Evolutionary conservation across 352 stramenopile species (phyloP).

Genomic region (Globisporangium mamillatum): DNA sequence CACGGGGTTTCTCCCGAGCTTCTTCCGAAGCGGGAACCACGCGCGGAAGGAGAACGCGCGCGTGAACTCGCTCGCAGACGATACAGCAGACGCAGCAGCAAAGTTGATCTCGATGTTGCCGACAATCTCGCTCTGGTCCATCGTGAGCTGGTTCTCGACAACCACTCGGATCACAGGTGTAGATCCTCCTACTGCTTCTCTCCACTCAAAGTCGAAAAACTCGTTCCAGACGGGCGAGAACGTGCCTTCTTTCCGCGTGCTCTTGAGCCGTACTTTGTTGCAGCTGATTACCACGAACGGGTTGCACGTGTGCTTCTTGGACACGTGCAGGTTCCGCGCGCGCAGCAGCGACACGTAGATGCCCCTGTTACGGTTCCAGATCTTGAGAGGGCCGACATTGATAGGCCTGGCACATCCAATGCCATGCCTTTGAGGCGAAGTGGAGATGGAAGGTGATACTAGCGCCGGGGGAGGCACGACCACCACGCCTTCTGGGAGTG

Average conservation of each 20-base stretch:
- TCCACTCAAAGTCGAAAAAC: constrained; percentile 74
- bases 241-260: constrained; percentile 63
- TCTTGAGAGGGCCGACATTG: constrained; percentile 22
- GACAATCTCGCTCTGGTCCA: constrained; percentile 64
- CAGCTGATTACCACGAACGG: constrained; percentile 64
- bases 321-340: constrained; percentile 43
- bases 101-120: constrained; percentile 53
- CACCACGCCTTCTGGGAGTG: constrained; percentile 22
- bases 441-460: not conserved
- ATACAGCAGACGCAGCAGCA: not conserved
- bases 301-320: constrained; percentile 74
- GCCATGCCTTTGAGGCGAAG: constrained; percentile 14
- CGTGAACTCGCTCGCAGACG: not conserved
- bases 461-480: not conserved
- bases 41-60: constrained; percentile 40
- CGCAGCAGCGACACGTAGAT: constrained; percentile 52
- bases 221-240: constrained; percentile 74
- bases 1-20: not conserved
- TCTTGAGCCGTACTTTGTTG: constrained; percentile 53
- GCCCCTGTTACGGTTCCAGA: constrained; percentile 52
- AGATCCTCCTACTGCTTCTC: constrained; percentile 12
- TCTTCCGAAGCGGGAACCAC: constrained; percentile 52
- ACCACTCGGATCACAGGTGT: constrained; percentile 34
- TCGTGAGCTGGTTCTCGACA: constrained; percentile 64
- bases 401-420: constrained; percentile 1